Base-by-base conservation (phyloP, 345 rosid species). In the Reutealis trisperma region DNA sequence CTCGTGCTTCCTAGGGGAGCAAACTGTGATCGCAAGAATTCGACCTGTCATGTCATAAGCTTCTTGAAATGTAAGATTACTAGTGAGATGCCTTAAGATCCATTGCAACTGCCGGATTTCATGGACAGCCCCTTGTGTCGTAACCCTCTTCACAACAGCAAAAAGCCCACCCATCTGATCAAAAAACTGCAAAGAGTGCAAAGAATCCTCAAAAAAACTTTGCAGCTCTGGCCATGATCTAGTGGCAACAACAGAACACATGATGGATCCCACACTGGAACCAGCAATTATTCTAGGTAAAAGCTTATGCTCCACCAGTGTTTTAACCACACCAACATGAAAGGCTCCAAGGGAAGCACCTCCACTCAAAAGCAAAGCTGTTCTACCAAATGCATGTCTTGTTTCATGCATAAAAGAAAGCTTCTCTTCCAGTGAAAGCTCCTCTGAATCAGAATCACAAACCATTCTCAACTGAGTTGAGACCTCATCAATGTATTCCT, bases 1-100 rank as follows among this genome's bases (percentile, higher is more conserved):
- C 81, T 96, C 98, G n/a, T 94, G 98, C 83, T 94, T 96, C 86
- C 99, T 90, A 0, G 97, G 97, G 19, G 99, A 96, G 86, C 99
- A 96, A 69, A 96, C 98, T 0, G 98, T 96, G 73, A 96, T 96
- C 57, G 91, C 99, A 8, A 96, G 97, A 73, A 96, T 83, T 77
- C 98, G 88, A 49, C 98, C 99, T 1, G 98, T 94, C 89, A 94
- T 88, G 78, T 96, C 98, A 74, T 91, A 96, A 55, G 99, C 99
- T 83, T 96, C 99, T 78, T 96, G 97, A 83, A 96, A 96, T 54
- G 99, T 96, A 65, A 96, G 97, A 86, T 96, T 96, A 68, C 94
- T 88, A 0, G 99, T 96, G 57, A 93, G 90, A 83, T 90, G 67
- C 80, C 99, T 86, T 70, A 96, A 83, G 95, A 96, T 87, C 91